A percentile compares a stretch with the other conserved stretches of the same genome.
These are phyloP conservation scores for Tetracladium setigerum DNA, from an alignment of 495 filamentous ascomycete species.

Conservation along the genomic window DNA sequence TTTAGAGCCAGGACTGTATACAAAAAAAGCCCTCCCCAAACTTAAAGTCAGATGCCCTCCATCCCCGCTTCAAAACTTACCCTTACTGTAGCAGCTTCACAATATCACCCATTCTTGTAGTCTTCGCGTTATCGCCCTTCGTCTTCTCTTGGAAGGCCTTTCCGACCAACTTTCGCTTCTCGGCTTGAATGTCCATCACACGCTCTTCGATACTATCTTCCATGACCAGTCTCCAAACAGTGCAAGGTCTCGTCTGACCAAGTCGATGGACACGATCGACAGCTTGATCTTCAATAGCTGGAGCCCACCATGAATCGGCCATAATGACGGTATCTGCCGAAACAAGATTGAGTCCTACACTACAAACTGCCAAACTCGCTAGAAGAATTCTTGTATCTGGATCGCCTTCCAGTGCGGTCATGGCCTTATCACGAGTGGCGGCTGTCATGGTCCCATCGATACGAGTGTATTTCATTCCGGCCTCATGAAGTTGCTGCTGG, in stretches of 20 bases:
- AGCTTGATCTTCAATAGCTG: conserved; percentile 86
- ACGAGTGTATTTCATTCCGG: conserved; percentile 58
- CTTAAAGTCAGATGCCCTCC: too few relatives aligned
- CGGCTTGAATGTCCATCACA: conserved; percentile 71
- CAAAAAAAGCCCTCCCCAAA: too few relatives aligned
- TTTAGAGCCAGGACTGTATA: too few relatives aligned
- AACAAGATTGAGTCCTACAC: conserved; percentile 83
- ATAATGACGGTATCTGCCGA: conserved; percentile 84
- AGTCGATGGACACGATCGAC: conserved; percentile 85
- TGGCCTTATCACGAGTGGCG: conserved; percentile 58
- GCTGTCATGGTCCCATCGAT: conserved; percentile 80
- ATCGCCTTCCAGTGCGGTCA: conserved; percentile 57
- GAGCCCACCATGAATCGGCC: conserved; percentile 83
- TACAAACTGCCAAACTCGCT: conserved; percentile 73
- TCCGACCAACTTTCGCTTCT: conserved; percentile 72
- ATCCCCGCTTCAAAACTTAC: too few relatives aligned
- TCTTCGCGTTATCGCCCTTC: conserved; percentile 19
- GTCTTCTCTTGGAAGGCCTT: conserved; percentile 62
- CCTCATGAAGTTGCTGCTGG: conserved; percentile 56
- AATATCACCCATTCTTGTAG: conserved; percentile 24
- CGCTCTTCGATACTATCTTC: conserved; percentile 80
- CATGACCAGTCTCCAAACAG: conserved; percentile 77
- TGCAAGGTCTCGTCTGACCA: conserved; percentile 71
- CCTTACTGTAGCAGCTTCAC: conserved; percentile 11
- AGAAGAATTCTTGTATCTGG: conserved; percentile 71